Conservation (phyloP, 75 land plant genomes). For the Pinus albicaulis region DNA sequence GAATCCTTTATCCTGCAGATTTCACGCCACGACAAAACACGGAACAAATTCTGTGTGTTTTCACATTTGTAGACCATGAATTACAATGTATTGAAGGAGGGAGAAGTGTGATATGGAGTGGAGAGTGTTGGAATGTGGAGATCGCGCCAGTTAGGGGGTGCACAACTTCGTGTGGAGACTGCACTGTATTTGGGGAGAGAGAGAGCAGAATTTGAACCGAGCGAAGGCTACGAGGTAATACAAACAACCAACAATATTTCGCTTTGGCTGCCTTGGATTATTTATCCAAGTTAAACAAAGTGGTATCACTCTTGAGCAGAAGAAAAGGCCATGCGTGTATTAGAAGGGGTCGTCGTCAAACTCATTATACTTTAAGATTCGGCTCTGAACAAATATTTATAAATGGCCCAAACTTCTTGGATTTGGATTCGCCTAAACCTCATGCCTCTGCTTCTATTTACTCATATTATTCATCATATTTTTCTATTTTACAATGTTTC, state of each 20-base stretch:
- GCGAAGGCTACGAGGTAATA: too few relatives aligned
- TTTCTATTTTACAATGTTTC: constrained; percentile 14
- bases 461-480: constrained; percentile 10
- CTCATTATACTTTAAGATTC: constrained; percentile 8
- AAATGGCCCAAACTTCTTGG: constrained; percentile 15
- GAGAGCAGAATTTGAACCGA: too few relatives aligned
- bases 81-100: too few relatives aligned
- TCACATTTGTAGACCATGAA: too few relatives aligned
- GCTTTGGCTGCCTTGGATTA: constrained; percentile 51
- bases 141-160: too few relatives aligned
- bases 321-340: constrained; percentile 79
- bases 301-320: constrained; percentile 62
- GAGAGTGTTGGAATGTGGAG: too few relatives aligned
- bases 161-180: too few relatives aligned
- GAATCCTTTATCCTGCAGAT: too few relatives aligned
- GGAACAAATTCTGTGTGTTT: too few relatives aligned
- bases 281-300: constrained; percentile 67
- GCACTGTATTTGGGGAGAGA: too few relatives aligned
- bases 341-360: constrained; percentile 28
- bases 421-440: background rate
- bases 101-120: too few relatives aligned
- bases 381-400: constrained; percentile 14
- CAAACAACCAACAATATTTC: constrained; percentile 30
- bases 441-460: constrained; percentile 18
- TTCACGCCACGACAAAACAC: too few relatives aligned